Conservation (phyloP, 768 basidiomycete genomes). For the Lyophyllum shimeji region DNA sequence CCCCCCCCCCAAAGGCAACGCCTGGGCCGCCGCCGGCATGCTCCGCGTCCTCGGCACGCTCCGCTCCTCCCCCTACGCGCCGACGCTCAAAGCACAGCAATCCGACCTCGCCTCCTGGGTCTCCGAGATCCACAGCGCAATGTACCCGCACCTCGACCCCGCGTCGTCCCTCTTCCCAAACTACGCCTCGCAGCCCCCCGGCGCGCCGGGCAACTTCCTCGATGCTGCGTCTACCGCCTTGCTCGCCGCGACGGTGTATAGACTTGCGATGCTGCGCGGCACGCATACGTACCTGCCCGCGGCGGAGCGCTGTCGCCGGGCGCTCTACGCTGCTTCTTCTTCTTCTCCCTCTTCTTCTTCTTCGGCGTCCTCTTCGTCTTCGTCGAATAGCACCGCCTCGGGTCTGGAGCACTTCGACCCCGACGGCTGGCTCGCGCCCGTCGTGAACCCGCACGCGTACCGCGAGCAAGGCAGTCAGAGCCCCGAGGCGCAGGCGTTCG, state of each 20-base stretch:
- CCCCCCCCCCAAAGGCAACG: conserved; percentile 56
- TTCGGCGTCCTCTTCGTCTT: conserved; percentile 16
- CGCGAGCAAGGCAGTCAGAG: conserved; percentile 48
- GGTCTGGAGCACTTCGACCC: conserved; percentile 43
- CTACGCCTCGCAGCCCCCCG: conserved; percentile 55
- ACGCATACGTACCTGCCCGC: conserved; percentile 49
- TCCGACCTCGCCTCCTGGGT: conserved; percentile 64
- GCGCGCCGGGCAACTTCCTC: conserved; percentile 51
- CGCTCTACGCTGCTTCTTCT: conserved; percentile 25
- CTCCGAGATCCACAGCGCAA: conserved; percentile 69
- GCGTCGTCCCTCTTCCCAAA: conserved; percentile 58
- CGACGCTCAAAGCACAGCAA: conserved; percentile 48
- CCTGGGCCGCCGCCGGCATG: conserved; percentile 89
- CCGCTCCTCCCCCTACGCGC: conserved; percentile 54
- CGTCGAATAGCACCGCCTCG: conserved; percentile 21
- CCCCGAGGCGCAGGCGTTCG: conserved; percentile 81
- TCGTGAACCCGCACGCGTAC: conserved; percentile 69
- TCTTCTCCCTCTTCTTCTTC: conserved; percentile 22
- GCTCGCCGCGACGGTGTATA: conserved; percentile 75
- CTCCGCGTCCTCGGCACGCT: conserved; percentile 79
- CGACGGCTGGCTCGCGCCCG: conserved; percentile 70
- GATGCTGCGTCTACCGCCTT: conserved; percentile 76
- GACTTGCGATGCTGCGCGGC: conserved; percentile 55
- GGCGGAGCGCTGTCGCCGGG: conserved; percentile 57
- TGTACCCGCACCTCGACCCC: conserved; percentile 63